These are phyloP conservation scores for Bonia amplexicaulis DNA, from an alignment of 176 grass and related monocot species.

Conservation along the genomic window DNA sequence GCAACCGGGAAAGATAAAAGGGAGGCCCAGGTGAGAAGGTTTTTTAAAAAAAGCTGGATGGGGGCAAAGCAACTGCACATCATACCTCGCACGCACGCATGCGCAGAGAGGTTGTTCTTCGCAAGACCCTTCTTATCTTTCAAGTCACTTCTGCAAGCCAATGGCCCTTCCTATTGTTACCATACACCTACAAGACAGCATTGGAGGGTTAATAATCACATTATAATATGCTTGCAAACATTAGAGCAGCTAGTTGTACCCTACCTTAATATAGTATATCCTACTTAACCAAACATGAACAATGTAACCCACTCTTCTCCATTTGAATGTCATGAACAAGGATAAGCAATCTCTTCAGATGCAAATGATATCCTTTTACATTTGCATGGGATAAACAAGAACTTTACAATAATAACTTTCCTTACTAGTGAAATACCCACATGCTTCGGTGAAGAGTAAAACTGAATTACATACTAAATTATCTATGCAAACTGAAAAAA, in stretches of 20 bases:
- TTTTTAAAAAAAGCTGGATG: not conserved
- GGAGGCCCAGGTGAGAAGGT: not conserved
- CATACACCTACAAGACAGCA: constrained; percentile 5
- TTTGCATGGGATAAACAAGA: constrained; percentile 5
- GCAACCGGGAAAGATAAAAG: not conserved
- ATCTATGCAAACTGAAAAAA: not conserved
- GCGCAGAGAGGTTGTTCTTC: not conserved
- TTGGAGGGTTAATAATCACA: constrained; percentile 9
- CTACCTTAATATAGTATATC: not conserved
- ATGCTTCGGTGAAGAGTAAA: not conserved
- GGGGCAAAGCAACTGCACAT: not conserved
- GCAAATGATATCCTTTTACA: not conserved
- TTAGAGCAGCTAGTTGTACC: not conserved
- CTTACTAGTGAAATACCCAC: not conserved
- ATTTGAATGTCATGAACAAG: not conserved
- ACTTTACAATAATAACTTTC: not conserved
- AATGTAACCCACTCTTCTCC: not conserved
- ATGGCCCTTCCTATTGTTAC: not conserved
- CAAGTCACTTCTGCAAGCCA: not conserved
- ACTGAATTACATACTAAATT: not conserved
- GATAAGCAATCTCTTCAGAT: not conserved
- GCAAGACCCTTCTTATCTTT: not conserved
- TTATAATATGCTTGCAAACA: not conserved
- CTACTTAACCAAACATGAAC: not conserved
- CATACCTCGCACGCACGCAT: not conserved